Evolutionary conservation across 78 protist genomes (phyloP), one percentile per base, ranked within the genome.

Genomic region (Dictyostelium purpureum): DNA sequence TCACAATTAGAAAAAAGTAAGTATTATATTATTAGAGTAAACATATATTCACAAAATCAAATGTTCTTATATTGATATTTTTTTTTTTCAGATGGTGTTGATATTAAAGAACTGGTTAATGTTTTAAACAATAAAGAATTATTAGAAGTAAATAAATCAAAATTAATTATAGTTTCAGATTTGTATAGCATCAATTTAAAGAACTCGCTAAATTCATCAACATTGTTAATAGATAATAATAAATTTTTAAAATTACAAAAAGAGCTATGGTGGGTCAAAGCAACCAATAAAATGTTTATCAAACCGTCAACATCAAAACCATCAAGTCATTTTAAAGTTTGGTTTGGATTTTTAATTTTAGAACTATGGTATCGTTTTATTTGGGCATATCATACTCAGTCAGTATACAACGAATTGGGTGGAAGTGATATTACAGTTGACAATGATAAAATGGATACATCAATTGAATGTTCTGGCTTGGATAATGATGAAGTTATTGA

Each of bases 311-410:
- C 40, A 9, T 35, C 11, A n/a, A 52, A 52, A 14, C 42, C 35
- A 1, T 37, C 66, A 9, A 18, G 26, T 11, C 75, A 54, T 28
- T 61, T 83, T 7, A 83, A 83, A 47, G 24, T 56, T 43, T 83
- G 90, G 90, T 71, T 83, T 33, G 90, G 80, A 16, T 70, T 83
- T 21, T 43, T 83, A 6, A 42, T 83, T 24, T 10, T 83, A 43
- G 90, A 83, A 28, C 43, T 83, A 14, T 83, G 90, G 90, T 83
- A 83, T 56, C 38, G 90, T 35, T 83, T 83, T 24, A 77, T 83
- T 71, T 83, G 90, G 90, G 90, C 90, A 26, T 69, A 38, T 26
- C 45, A 83, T 43, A 83, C 90, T 10, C 79, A 83, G 35, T 19
- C 47, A 0, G 70, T 70, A 24, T 83, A 70, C 19, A 71, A 67